phyloP scores from a whole-genome alignment of 1,284 basidiomycete species.

The Cryptococcus sp. region DNA sequence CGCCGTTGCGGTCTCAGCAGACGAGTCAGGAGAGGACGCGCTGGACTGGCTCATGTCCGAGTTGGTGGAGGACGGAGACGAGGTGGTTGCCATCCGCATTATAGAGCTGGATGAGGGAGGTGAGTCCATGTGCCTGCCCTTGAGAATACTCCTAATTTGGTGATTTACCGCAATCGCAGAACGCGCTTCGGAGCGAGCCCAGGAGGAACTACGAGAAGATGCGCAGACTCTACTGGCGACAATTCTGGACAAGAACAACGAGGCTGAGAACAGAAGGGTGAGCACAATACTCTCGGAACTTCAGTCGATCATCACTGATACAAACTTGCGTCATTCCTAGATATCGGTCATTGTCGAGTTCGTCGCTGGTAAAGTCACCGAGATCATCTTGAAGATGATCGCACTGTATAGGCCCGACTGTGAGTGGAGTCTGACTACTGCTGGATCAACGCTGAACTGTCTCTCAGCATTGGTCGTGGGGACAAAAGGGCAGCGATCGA shows the following conservation, averaged over 20 bases:
- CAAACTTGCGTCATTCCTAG: conserved; percentile 50
- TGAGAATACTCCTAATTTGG: not conserved
- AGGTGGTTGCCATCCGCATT: conserved; percentile 87
- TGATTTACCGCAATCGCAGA: conserved; percentile 60
- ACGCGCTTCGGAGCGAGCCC: conserved; percentile 59
- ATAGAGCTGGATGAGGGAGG: conserved; percentile 78
- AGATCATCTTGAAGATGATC: conserved; percentile 87
- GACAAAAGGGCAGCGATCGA: conserved; percentile 70
- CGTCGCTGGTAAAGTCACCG: conserved; percentile 84
- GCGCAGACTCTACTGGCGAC: conserved; percentile 79
- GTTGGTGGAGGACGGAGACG: conserved; percentile 89
- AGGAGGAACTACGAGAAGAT: conserved; percentile 82
- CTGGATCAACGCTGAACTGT: conserved; percentile 9
- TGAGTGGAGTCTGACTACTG: conserved; percentile 23
- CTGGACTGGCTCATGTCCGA: conserved; percentile 86
- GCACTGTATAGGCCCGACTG: conserved; percentile 92
- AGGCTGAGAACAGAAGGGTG: conserved; percentile 75
- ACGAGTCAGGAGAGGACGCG: conserved; percentile 81
- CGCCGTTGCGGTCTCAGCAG: conserved; percentile 83
- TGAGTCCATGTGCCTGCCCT: conserved; percentile 46
- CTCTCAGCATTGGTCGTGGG: conserved; percentile 76
- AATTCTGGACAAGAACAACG: conserved; percentile 78
- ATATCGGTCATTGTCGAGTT: conserved; percentile 92
- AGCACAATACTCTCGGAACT: conserved; percentile 10
- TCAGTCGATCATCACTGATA: not conserved